Conservation (phyloP, 768 basidiomycete genomes). For the Pulveroboletus sp. region DNA sequence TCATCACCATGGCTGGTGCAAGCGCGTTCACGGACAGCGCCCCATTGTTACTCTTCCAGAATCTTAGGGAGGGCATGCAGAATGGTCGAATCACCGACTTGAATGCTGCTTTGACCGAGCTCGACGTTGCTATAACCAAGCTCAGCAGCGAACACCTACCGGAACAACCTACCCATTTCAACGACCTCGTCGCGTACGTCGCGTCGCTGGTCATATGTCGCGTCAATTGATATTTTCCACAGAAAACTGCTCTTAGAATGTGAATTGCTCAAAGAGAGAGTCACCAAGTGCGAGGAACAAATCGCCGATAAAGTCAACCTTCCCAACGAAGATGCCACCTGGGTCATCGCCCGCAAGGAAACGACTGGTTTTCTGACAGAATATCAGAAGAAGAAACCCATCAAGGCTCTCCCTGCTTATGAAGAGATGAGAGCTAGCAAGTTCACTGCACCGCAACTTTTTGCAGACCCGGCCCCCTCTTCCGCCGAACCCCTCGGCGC, state of each 20-base stretch:
- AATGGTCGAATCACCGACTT: slow-evolving; percentile 8
- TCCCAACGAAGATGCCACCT: slow-evolving; percentile 8
- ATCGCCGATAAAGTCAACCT: slow-evolving; percentile 1
- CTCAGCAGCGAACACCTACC: neutral
- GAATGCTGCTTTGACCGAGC: slow-evolving; percentile 1
- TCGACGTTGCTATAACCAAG: slow-evolving; percentile 11
- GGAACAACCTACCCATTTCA: neutral
- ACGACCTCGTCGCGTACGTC: slow-evolving; percentile 11
- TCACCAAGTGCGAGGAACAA: slow-evolving; percentile 8
- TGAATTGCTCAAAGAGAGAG: slow-evolving; percentile 1
- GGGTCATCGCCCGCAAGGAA: slow-evolving; percentile 2
- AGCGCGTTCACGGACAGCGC: neutral
- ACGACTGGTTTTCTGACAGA: neutral
- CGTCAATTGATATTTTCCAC: neutral
- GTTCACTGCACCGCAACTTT: neutral
- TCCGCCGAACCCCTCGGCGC: neutral
- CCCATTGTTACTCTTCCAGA: slow-evolving; percentile 9
- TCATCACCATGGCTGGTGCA: slow-evolving; percentile 5
- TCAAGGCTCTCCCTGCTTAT: slow-evolving; percentile 1
- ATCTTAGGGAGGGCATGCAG: slow-evolving; percentile 11
- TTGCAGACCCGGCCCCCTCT: neutral
- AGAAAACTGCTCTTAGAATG: slow-evolving; percentile 13
- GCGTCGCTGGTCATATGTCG: neutral
- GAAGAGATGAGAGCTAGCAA: neutral
- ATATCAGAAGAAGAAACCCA: neutral